These are phyloP conservation scores for Coccinonectria pachysandricola DNA, from an alignment of 2,329 filamentous ascomycete species.

Conservation along the genomic window DNA sequence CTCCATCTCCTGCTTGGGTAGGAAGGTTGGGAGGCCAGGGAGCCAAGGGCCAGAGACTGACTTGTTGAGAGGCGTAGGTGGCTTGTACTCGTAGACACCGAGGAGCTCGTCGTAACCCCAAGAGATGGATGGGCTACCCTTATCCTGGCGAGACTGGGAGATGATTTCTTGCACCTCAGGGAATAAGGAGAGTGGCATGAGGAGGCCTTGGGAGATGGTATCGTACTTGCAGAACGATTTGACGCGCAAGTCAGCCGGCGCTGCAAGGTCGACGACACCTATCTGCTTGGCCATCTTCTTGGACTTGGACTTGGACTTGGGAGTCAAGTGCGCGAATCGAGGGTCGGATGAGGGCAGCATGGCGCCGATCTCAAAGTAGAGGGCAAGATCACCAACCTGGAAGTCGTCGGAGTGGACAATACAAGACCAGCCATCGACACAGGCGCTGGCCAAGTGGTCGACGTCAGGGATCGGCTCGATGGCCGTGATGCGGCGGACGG, in stretches of 20 bases:
- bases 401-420: conserved; percentile 9
- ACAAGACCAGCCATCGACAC: conserved; percentile 15
- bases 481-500: conserved; percentile 9
- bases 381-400: conserved; percentile 7
- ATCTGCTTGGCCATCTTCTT: no score
- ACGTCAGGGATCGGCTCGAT: conserved; percentile 11
- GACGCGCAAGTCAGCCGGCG: conserved; percentile 9
- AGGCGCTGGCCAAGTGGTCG: conserved; percentile 9
- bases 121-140: conserved; percentile 1
- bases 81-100: conserved; percentile 12
- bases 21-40: conserved; percentile 11
- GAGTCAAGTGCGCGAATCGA: conserved; percentile 9
- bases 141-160: neutral
- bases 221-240: conserved; percentile 10
- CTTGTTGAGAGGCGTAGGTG: neutral
- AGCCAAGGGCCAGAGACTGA: neutral
- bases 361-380: conserved; percentile 16
- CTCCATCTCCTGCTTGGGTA: conserved; percentile 15
- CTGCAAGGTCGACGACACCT: neutral
- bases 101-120: conserved; percentile 12
- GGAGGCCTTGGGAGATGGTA: conserved; percentile 13
- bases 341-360: conserved; percentile 12
- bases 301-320: conserved; percentile 1
- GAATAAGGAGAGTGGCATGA: conserved; percentile 11
- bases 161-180: conserved; percentile 7